Conservation (phyloP, 2,329 filamentous ascomycete genomes). For the Ilyonectria mors-panacis region DNA sequence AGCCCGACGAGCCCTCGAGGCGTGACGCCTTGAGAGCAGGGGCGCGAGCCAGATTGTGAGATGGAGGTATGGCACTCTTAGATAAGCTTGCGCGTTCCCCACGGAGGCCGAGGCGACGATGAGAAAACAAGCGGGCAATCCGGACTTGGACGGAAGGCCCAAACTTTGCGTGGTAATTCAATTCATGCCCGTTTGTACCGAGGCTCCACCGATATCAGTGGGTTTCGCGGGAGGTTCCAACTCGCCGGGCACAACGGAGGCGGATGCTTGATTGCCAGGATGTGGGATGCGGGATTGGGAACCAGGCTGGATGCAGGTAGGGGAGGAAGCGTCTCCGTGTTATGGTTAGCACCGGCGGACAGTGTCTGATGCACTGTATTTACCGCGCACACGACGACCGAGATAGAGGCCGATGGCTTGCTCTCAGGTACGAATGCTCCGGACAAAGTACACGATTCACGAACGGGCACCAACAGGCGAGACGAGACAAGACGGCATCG, state of each 20-base stretch:
- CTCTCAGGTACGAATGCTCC: background rate
- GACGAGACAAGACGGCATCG: background rate
- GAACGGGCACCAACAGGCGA: background rate
- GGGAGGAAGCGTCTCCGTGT: slow-evolving; percentile 7
- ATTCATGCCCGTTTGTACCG: slow-evolving; percentile 10
- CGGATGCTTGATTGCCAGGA: slow-evolving; percentile 29
- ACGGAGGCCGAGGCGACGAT: background rate
- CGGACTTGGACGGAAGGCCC: background rate
- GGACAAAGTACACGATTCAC: slow-evolving; percentile 6
- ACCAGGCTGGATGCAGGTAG: background rate
- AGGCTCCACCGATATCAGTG: slow-evolving; percentile 18
- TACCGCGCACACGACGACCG: background rate
- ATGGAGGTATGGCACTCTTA: background rate
- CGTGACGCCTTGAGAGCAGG: background rate
- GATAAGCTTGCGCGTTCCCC: slow-evolving; percentile 16
- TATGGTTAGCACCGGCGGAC: slow-evolving; percentile 5
- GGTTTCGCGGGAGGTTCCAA: slow-evolving; percentile 32
- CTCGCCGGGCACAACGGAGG: slow-evolving; percentile 27
- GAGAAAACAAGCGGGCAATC: slow-evolving; percentile 1
- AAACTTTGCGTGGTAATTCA: background rate
- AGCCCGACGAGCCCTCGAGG: slow-evolving; percentile 18
- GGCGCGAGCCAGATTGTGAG: slow-evolving; percentile 5
- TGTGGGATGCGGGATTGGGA: slow-evolving; percentile 24
- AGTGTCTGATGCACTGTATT: slow-evolving; percentile 15
- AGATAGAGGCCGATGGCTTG: background rate